phyloP scores from a whole-genome alignment of 371 early-diverging fungal species.

The Phascolomyces articulosus region DNA sequence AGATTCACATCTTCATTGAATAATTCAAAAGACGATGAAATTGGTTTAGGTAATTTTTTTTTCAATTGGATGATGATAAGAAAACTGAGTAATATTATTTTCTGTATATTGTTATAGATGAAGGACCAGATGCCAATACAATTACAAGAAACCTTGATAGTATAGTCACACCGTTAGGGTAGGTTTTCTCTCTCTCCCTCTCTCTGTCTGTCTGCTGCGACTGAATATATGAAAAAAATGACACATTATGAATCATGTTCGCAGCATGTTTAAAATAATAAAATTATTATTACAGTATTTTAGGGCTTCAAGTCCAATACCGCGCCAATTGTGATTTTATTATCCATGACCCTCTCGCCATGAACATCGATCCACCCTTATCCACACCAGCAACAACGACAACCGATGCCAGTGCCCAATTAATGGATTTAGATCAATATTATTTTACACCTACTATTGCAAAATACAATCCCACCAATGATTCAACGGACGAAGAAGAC shows the following conservation, averaged over 20 bases:
- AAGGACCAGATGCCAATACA: constrained; percentile 44
- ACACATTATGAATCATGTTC: too few relatives aligned
- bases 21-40: constrained; percentile 50
- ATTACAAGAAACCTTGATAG: constrained; percentile 56
- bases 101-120: constrained; percentile 17
- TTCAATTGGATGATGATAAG: too few relatives aligned
- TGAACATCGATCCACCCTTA: constrained; percentile 40
- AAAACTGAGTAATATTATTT: constrained; percentile 57
- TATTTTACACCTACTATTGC: constrained; percentile 78
- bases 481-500: not conserved
- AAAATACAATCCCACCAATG: constrained; percentile 26
- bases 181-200: constrained; percentile 3
- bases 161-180: constrained; percentile 76
- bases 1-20: constrained; percentile 56
- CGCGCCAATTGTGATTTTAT: constrained; percentile 83
- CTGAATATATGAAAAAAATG: not conserved
- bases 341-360: constrained; percentile 52
- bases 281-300: constrained; percentile 67
- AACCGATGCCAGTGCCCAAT: constrained; percentile 50
- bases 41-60: constrained; percentile 45
- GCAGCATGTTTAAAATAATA: too few relatives aligned
- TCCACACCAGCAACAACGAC: not conserved
- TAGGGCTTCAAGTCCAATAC: constrained; percentile 77
- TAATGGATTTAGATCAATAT: constrained; percentile 75
- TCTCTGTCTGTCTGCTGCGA: not conserved